Evolutionary conservation across 768 basidiomycete genomes (phyloP).

Genomic region (Tylopilus balloui): DNA sequence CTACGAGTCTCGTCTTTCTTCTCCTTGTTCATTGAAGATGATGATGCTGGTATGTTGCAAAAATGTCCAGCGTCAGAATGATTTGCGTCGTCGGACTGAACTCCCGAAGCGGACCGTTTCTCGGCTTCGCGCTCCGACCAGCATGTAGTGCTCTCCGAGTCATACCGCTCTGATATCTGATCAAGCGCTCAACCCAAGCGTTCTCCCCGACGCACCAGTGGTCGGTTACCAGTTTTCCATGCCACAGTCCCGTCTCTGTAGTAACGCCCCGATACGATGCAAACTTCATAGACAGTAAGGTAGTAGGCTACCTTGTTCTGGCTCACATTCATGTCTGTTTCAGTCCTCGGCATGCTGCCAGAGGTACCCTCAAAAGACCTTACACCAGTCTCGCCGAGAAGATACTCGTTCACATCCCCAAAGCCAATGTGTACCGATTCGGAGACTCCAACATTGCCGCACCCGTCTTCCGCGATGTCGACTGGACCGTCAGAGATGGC

Average conservation of each 20-base stretch:
- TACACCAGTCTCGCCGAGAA: slow-evolving; percentile 4
- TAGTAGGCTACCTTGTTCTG: neutral
- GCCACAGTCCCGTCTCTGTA: slow-evolving; percentile 4
- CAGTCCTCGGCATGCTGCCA: neutral
- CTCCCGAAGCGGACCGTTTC: no score
- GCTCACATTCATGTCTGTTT: neutral
- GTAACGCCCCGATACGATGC: neutral
- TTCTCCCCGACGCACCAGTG: neutral
- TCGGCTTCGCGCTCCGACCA: no score
- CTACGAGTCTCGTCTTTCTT: no score
- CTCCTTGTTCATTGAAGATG: no score
- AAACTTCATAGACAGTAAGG: neutral
- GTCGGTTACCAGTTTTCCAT: neutral
- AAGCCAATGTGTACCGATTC: slow-evolving; percentile 53
- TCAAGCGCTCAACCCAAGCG: neutral
- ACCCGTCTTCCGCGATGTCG: slow-evolving; percentile 49
- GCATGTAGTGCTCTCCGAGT: no score
- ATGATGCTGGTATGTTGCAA: no score
- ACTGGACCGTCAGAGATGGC: slow-evolving; percentile 56
- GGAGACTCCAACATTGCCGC: slow-evolving; percentile 45
- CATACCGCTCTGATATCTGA: no score
- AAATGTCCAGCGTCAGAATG: no score
- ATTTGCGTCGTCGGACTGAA: no score
- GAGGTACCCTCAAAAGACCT: neutral
- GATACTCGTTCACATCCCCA: slow-evolving; percentile 40